Percentiles rank a stretch among this genome's conserved stretches.
Evolutionary conservation across 768 basidiomycete species (phyloP).

Genomic region (Auricularia heimuer): DNA sequence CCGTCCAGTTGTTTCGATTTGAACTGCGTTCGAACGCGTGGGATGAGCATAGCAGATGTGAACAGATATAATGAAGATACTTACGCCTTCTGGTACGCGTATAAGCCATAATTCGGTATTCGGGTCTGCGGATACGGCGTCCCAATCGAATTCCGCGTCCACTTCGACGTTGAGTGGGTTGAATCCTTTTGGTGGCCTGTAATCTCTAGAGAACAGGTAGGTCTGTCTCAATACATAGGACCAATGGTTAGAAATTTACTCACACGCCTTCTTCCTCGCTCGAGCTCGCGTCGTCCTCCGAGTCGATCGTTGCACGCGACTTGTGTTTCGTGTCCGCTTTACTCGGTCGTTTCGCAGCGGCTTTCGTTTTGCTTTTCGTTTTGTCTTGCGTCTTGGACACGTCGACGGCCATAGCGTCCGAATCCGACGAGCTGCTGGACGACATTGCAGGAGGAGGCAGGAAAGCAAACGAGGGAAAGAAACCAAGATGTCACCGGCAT

Average conservation of each 20-base stretch:
- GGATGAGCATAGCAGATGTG: background rate
- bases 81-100: constrained; percentile 56
- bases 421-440: constrained; percentile 13
- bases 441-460: too few relatives aligned
- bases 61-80: constrained; percentile 16
- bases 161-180: constrained; percentile 32
- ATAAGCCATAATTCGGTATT: constrained; percentile 65
- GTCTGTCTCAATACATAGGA: constrained; percentile 13
- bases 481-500: too few relatives aligned
- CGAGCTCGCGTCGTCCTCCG: constrained; percentile 1
- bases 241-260: constrained; percentile 9
- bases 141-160: constrained; percentile 58
- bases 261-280: background rate
- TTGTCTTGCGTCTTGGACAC: background rate
- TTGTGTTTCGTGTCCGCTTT: constrained; percentile 8
- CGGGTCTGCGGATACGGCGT: constrained; percentile 39
- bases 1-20: constrained; percentile 55
- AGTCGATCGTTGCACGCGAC: background rate
- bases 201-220: constrained; percentile 29
- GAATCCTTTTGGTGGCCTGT: constrained; percentile 46
- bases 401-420: constrained; percentile 15
- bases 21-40: constrained; percentile 30
- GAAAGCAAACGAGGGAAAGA: too few relatives aligned
- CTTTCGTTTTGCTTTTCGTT: constrained; percentile 3
- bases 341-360: background rate